Base-by-base conservation (phyloP, 1,284 basidiomycete genomes). In the Psilocybe mexicana region DNA sequence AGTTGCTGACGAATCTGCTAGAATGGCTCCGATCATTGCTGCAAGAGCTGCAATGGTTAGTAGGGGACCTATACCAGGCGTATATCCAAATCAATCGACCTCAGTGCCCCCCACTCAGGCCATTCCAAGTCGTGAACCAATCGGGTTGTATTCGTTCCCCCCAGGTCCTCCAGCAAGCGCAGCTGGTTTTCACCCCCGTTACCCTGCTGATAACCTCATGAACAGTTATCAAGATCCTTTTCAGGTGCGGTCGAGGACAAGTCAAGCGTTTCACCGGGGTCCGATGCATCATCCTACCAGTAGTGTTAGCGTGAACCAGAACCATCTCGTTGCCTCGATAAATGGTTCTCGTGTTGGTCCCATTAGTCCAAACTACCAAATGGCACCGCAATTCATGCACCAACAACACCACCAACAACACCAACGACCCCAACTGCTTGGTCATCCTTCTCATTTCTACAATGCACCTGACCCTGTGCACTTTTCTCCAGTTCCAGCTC, bases 1-100 rank as follows among this genome's bases (percentile, higher is more conserved):
- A 18, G 82, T 91, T 42, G 88, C 83, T 1, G 83, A 86, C 62
- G 88, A 92, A 68, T 87, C 88, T 2, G 85, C 84, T 6, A 76
- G 80, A 63, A 79, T 85, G 76, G 79, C 84, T 4, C 79, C 83
- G 12, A 74, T 75, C 7, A 67, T 82, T 36, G 65, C 71, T 24
- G 74, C 72, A 42, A 76, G 72, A 36, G 67, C 69, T 7, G 64
- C 66, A 18, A 62, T 64, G 45, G 57, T 57, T 18, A 60, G 60
- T 38, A 55, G 62, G 43, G 60, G 62, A n/a, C 66, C 62, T 30
- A 40, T 52, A n/a, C 46, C 57, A 44, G 53, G 43, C 42, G 60
- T 56, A 47, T 67, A 63, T 63, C 67, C 64, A 50, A 54, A 60
- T 49, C 65, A 62, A 52, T 52, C 61, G 52, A 50, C 62, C 43